Base-by-base conservation (phyloP, 768 basidiomycete genomes). In the Serendipita sp. region DNA sequence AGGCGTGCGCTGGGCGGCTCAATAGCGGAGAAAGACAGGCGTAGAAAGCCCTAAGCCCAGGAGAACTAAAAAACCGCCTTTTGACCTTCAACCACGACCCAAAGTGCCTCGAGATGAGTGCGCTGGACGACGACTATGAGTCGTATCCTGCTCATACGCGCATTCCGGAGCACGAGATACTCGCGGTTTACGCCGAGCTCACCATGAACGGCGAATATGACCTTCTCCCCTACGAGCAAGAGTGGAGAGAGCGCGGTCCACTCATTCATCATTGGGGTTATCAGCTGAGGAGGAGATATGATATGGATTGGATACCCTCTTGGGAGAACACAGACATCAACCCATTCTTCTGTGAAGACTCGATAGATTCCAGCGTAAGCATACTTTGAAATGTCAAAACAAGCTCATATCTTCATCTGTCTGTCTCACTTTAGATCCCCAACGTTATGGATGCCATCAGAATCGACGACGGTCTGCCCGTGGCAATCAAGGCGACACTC, bases 101-200 rank as follows among this genome's bases (percentile, higher is more conserved):
- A 38, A 14, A 50, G 28, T 22, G 4, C 22, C 28, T 28, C 31
- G 28, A n/a, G 53, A 58, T 58, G 53, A 58, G n/a, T 58, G 53
- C 31, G 31, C 53, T 58, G 53, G 53, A 58, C 53, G 30, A n/a
- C 53, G 53, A 58, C 53, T 58, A 58, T 24, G 53, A 58, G 53
- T 58, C 53, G 53, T 58, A 58, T 58, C 53, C 53, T 13, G 24
- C 53, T 20, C 53, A 58, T 33, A 58, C 53, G 22, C 53, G 53
- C 31, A 58, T 58, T 33, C 53, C 53, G 31, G 53, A 58, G 17
- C 22, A 58, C 11, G 53, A 58, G n/a, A 22, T 58, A 17, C 53
- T 58, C 22, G 53, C 22, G 24, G 9, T 58, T n/a, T 58, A 58
- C 53, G 30, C 30, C 17, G 53, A 58, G 31, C 53, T 58, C 24